A percentile compares a stretch with the other conserved stretches of the same genome.
These are phyloP conservation scores for Hanseniaspora uvarum DNA, from an alignment of 1,139 yeast genomes.

Conservation along the genomic window DNA sequence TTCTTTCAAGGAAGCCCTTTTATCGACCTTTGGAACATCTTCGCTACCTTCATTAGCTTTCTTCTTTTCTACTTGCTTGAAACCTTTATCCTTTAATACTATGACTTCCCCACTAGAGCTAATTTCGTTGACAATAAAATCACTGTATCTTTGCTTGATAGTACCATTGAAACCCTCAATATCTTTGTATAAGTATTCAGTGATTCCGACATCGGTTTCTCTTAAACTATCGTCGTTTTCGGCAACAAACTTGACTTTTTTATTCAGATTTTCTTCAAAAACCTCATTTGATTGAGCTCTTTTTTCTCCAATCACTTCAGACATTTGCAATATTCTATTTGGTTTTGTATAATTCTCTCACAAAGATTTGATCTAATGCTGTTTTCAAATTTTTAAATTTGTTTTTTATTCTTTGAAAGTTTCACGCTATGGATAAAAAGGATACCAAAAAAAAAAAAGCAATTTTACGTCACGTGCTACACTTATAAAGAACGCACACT, in stretches of 20 bases:
- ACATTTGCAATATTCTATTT: background rate
- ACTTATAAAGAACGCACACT: no score
- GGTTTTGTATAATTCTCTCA: background rate
- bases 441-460: background rate
- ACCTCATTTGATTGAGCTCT: background rate
- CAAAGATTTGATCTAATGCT: no score
- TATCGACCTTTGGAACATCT: slow-evolving; percentile 27
- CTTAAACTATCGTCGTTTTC: slow-evolving; percentile 8
- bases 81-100: slow-evolving; percentile 65
- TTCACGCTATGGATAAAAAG: background rate
- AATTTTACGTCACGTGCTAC: background rate
- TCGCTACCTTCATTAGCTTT: slow-evolving; percentile 34
- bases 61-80: slow-evolving; percentile 41
- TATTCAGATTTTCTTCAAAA: background rate
- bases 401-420: background rate
- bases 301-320: slow-evolving; percentile 4
- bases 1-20: slow-evolving; percentile 32
- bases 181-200: slow-evolving; percentile 48
- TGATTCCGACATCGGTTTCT: slow-evolving; percentile 78
- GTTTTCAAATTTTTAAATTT: background rate
- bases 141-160: slow-evolving; percentile 84
- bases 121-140: slow-evolving; percentile 86
- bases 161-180: slow-evolving; percentile 63
- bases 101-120: slow-evolving; percentile 57
- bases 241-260: slow-evolving; percentile 16